phyloP scores from a whole-genome alignment of 2,329 filamentous ascomycete genomes.

The Talaromyces verruculosus region DNA sequence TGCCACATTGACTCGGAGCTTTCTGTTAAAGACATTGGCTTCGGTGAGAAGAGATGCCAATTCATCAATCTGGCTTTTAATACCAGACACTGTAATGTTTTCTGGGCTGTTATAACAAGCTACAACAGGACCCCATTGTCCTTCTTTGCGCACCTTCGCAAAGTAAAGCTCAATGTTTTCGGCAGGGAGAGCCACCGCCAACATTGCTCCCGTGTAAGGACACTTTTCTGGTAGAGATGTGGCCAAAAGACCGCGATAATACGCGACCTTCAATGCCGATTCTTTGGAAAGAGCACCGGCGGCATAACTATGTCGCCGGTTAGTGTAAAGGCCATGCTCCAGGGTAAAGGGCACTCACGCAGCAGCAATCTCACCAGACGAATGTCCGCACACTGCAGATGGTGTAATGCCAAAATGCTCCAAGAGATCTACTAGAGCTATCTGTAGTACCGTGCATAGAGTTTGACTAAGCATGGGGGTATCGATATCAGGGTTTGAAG shows the following conservation, averaged over 20 bases:
- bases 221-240: neutral
- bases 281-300: neutral
- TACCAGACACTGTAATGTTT: neutral
- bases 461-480: neutral
- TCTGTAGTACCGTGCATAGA: conserved; percentile 25
- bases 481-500: neutral
- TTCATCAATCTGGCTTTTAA: neutral
- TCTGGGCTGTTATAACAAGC: neutral
- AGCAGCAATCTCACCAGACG: neutral
- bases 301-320: neutral
- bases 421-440: conserved; percentile 25
- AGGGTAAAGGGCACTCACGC: neutral
- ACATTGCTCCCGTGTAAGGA: neutral
- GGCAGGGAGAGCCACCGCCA: neutral
- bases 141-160: neutral
- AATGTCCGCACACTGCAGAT: neutral
- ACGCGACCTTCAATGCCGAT: neutral
- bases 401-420: neutral
- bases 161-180: neutral
- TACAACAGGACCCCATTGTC: neutral
- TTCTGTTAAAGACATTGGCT: neutral
- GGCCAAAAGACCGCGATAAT: neutral
- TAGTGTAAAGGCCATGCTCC: neutral
- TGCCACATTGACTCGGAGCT: neutral
- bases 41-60: neutral